These are phyloP conservation scores for Paxillus involutus DNA, from an alignment of 768 basidiomycete species.

Conservation along the genomic window DNA sequence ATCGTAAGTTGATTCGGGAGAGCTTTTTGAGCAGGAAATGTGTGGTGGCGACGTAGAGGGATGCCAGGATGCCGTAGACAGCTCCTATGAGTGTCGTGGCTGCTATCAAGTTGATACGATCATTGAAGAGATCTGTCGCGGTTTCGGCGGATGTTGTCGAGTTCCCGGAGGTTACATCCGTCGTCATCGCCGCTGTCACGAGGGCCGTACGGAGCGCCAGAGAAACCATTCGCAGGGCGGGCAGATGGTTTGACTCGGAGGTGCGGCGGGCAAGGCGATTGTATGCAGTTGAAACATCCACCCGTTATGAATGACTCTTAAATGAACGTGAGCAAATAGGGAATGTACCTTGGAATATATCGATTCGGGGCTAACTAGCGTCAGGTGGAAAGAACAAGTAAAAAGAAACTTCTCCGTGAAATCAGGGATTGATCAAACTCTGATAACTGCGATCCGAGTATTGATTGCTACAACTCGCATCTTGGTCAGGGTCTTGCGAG, in stretches of 20 bases:
- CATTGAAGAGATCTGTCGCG: conserved; percentile 10
- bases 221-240: conserved; percentile 1
- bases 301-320: conserved; percentile 18
- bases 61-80: conserved; percentile 20
- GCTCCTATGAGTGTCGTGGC: conserved; percentile 24
- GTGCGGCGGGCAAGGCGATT: conserved; percentile 7
- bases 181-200: conserved; percentile 4
- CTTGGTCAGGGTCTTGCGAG: background rate
- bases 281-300: conserved; percentile 9
- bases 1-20: conserved; percentile 3
- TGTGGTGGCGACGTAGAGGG: conserved; percentile 18
- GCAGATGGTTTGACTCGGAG: conserved; percentile 3
- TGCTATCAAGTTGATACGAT: conserved; percentile 24
- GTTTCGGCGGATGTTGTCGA: conserved; percentile 4
- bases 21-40: conserved; percentile 22
- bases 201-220: conserved; percentile 3
- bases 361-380: conserved; percentile 14
- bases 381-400: background rate
- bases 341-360: background rate
- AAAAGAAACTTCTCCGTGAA: conserved; percentile 7
- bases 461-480: background rate
- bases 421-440: conserved; percentile 11
- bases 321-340: conserved; percentile 25
- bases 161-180: conserved; percentile 11
- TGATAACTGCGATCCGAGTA: conserved; percentile 20